Evolutionary conservation across 257 asterid genomes (phyloP), one percentile per base, ranked within the genome.

Genomic region (Ophiorrhiza pumila): DNA sequence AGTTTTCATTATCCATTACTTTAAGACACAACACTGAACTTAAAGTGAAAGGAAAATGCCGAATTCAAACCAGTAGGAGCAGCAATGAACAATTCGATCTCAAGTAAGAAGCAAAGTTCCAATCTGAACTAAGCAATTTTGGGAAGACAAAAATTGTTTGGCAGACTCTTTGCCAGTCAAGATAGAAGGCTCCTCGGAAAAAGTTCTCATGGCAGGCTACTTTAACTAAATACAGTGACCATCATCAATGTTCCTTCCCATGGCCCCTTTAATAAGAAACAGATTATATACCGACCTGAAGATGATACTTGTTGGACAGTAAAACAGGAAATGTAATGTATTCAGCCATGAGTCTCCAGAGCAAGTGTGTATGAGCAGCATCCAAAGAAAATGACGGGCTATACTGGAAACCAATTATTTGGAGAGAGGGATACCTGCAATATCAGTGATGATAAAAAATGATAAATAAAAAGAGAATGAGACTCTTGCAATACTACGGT

Each of bases 341-440:
- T 46, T 87, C 92, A 83, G 76, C 82, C 76, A 87, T 76, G 73
- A 87, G 80, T 77, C 76, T 85, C 85, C 69, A 73, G 61, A 88
- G 71, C 69, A 88, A 63, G 79, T 79, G 81, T 35, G 81, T 69
- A 80, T 85, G 77, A 67, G 74, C 69, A 76, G 87, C 76, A 62
- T 76, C 77, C 52, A 78, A 65, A 76, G 76, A 68, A 47, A 78
- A 68, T 74, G 92, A 82, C 60, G 67, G 77, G 63, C 82, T 71
- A 75, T 78, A 83, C 37, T 87, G 96, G 63, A 89, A 83, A 49
- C 86, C 90, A 82, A 93, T 63, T 63, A 93, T 85, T 76, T 88
- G 92, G 77, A 93, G 90, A 74, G 63, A 84, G 64, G 96, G 92
- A 79, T 89, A 78, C 87, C 98, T 93, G 87, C 84, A 80, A 62